These are phyloP conservation scores for Acacia confusa DNA, from an alignment of 306 rosid species.

Conservation along the genomic window DNA sequence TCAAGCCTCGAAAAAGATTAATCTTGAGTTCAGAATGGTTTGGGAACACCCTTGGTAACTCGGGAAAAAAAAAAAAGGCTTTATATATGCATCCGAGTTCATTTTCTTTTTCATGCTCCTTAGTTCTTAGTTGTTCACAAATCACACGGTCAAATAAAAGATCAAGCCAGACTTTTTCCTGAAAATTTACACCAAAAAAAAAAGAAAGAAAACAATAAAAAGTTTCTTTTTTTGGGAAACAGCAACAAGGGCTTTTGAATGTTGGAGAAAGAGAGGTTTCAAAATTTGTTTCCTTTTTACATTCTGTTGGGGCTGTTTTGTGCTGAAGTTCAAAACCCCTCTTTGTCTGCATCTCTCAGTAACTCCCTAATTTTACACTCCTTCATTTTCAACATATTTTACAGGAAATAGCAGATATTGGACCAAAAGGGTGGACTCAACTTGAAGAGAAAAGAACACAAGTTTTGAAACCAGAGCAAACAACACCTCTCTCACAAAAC, in stretches of 20 bases:
- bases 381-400: conserved; percentile 24
- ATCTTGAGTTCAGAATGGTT: too few species aligned
- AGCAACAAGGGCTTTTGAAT: conserved; percentile 33
- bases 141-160: background rate
- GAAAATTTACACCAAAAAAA: background rate
- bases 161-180: background rate
- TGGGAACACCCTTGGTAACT: too few species aligned
- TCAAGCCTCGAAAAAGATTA: too few species aligned
- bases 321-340: conserved; percentile 19
- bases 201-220: background rate
- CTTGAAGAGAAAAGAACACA: conserved; percentile 32
- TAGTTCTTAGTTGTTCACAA: background rate
- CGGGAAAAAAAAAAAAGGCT: background rate
- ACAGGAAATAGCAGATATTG: conserved; percentile 51
- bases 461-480: conserved; percentile 28
- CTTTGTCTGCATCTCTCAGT: too few species aligned
- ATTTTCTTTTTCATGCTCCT: background rate
- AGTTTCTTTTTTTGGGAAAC: background rate
- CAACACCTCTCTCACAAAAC: conserved; percentile 11
- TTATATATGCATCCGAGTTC: background rate
- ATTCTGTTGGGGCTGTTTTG: conserved; percentile 46
- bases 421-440: conserved; percentile 33
- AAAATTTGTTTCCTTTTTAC: conserved; percentile 40
- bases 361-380: background rate
- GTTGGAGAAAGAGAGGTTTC: conserved; percentile 40